Percentiles rank a stretch among this genome's conserved stretches.
Evolutionary conservation across 2,329 filamentous ascomycete species (phyloP).

Genomic region (Didymella arachidicola): DNA sequence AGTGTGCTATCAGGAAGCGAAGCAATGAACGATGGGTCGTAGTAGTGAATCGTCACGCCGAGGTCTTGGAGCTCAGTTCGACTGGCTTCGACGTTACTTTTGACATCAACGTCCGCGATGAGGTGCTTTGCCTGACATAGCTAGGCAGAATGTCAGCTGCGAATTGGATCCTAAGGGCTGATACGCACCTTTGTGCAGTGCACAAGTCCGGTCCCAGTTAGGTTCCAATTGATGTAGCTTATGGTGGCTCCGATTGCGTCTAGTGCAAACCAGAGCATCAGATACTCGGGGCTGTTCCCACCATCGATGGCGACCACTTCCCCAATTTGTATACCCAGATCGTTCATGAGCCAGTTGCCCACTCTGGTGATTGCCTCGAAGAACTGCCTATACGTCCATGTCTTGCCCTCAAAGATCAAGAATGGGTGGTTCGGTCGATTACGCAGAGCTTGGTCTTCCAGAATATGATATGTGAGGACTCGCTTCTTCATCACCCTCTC

Average conservation of each 20-base stretch:
- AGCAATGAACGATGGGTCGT: slow-evolving; percentile 36
- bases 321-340: slow-evolving; percentile 40
- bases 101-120: slow-evolving; percentile 58
- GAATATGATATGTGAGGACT: slow-evolving; percentile 41
- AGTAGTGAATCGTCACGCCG: slow-evolving; percentile 41
- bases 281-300: slow-evolving; percentile 47
- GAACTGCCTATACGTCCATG: slow-evolving; percentile 47
- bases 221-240: slow-evolving; percentile 49
- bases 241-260: slow-evolving; percentile 45
- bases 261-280: slow-evolving; percentile 51
- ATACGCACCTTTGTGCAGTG: slow-evolving; percentile 47
- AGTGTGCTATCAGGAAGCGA: slow-evolving; percentile 32
- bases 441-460: slow-evolving; percentile 50
- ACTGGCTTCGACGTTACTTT: slow-evolving; percentile 53
- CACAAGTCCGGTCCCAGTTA: slow-evolving; percentile 45
- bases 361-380: slow-evolving; percentile 37
- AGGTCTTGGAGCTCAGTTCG: slow-evolving; percentile 33
- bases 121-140: slow-evolving; percentile 58
- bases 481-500: slow-evolving; percentile 30
- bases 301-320: slow-evolving; percentile 50
- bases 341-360: slow-evolving; percentile 49
- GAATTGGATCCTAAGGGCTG: slow-evolving; percentile 38
- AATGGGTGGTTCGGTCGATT: slow-evolving; percentile 43
- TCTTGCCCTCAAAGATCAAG: slow-evolving; percentile 48
- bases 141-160: slow-evolving; percentile 57